phyloP scores from a whole-genome alignment of 2,329 filamentous ascomycete genomes.

The Trichophaea hybrida region DNA sequence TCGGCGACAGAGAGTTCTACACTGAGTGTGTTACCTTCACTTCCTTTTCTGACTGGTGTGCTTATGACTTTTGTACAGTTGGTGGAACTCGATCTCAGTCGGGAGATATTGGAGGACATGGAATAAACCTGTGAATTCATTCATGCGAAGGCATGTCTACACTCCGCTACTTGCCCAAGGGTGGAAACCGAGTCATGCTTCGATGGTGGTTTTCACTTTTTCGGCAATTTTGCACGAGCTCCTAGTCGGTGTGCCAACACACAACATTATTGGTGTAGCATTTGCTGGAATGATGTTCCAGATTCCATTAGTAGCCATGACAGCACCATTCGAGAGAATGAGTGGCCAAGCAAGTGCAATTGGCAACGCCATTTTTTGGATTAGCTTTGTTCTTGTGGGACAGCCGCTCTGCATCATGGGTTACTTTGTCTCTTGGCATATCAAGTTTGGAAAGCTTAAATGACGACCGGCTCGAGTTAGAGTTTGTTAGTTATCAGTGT shows the following conservation, averaged over 20 bases:
- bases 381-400: constrained; percentile 87
- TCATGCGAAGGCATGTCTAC: constrained; percentile 91
- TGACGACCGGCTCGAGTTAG: too few relatives aligned
- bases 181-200: constrained; percentile 55
- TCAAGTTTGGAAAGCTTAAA: constrained; percentile 57
- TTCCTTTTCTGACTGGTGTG: background rate
- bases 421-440: constrained; percentile 98
- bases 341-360: constrained; percentile 62
- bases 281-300: constrained; percentile 91
- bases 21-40: constrained; percentile 41
- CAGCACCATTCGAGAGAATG: constrained; percentile 64
- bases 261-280: constrained; percentile 84
- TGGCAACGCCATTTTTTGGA: constrained; percentile 91
- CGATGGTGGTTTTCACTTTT: constrained; percentile 69
- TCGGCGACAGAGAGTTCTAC: constrained; percentile 90
- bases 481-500: too few relatives aligned
- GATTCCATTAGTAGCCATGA: constrained; percentile 71
- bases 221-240: constrained; percentile 85
- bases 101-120: constrained; percentile 62
- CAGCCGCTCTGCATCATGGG: constrained; percentile 83
- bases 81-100: constrained; percentile 88
- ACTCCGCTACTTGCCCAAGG: constrained; percentile 74
- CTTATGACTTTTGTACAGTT: constrained; percentile 31
- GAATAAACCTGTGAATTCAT: constrained; percentile 96
- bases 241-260: constrained; percentile 83